Base-by-base conservation (phyloP, 2,329 filamentous ascomycete genomes). In the Trichophyton schoenleinii region DNA sequence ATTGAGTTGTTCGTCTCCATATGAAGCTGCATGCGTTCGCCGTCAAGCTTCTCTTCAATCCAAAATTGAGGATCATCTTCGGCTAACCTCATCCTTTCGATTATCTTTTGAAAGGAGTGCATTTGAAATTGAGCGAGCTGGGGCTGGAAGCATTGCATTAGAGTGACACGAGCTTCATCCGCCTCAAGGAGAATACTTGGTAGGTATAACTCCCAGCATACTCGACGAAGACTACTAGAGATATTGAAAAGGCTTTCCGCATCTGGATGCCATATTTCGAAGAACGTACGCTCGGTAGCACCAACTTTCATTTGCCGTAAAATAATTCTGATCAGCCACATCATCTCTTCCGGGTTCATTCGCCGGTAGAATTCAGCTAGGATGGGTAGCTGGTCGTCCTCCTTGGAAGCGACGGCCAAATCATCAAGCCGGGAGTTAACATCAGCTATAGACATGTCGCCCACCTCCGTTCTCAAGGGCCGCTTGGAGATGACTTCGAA, bases 1-100 rank as follows among this genome's bases (percentile, higher is more conserved):
- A 84, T 76, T 0, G 73, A 74, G 2, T 84, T 77, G 66, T 96
- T 89, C 62, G 87, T 80, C 11, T 83, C 74, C 87, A 97, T 91
- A 72, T 99, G 94, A 71, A 99, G 81, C 72, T 99, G 94, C 87
- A 99, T 96, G 28, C 94, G 84, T 74, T 99, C 94, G 1, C 94
- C 94, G 67, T 99, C 94, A 7, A 99, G 79, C 73, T 99, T 99
- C 75, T 99, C 94, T 72, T 99, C 94, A 57, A 97, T 94, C 91
- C 91, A 97, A 70, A 95, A 99, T 7, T 87, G 84, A 0, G 81
- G 78, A 59, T 95, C 86, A 0, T 89, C 85, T 25, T 86, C 82
- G 0, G 83, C 86, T 0, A 81, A 79, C 1, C 83, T 82, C 74
- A 87, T 83, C 52, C 77, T 85, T 18, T 83, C 78, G 1, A 95